Evolutionary conservation across 78 protist genomes (phyloP).

Genomic region (Dictyostelium intermedium): DNA sequence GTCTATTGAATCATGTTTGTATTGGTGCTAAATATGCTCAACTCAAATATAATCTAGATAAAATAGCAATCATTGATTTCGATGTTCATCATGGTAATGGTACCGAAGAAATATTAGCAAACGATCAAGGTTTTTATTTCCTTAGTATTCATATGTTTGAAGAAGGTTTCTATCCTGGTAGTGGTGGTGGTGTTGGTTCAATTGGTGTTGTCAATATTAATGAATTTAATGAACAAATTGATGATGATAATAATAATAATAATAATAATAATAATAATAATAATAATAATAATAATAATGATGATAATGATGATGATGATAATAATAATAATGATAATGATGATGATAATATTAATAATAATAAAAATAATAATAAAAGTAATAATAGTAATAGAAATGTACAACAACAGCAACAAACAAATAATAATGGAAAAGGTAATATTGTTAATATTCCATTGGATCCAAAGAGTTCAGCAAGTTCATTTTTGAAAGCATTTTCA

Average conservation of each 20-base stretch:
- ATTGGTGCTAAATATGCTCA: slow-evolving; percentile 89
- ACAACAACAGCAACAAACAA: background rate
- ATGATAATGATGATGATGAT: background rate
- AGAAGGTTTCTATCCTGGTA: slow-evolving; percentile 68
- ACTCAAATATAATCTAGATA: slow-evolving; percentile 32
- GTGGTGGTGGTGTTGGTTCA: slow-evolving; percentile 19
- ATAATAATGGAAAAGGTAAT: background rate
- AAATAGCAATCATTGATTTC: slow-evolving; percentile 87
- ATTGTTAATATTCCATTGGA: slow-evolving; percentile 76
- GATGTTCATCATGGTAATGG: slow-evolving; percentile 96
- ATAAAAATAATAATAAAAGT: background rate
- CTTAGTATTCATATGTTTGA: slow-evolving; percentile 70
- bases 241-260: background rate
- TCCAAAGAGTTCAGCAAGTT: slow-evolving; percentile 48
- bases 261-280: background rate
- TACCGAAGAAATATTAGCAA: slow-evolving; percentile 86
- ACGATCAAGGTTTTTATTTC: slow-evolving; percentile 66
- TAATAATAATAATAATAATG: background rate
- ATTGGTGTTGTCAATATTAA: slow-evolving; percentile 14
- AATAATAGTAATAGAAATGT: background rate
- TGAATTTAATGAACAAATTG: background rate
- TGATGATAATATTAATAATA: background rate
- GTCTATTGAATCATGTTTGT: slow-evolving; percentile 90
- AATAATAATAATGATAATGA: background rate
- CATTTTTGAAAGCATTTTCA: slow-evolving; percentile 56